Evolutionary conservation across 1,139 yeast species (phyloP), one percentile per base, ranked within the genome.

Genomic region (Yamadazyma membranifaciens): DNA sequence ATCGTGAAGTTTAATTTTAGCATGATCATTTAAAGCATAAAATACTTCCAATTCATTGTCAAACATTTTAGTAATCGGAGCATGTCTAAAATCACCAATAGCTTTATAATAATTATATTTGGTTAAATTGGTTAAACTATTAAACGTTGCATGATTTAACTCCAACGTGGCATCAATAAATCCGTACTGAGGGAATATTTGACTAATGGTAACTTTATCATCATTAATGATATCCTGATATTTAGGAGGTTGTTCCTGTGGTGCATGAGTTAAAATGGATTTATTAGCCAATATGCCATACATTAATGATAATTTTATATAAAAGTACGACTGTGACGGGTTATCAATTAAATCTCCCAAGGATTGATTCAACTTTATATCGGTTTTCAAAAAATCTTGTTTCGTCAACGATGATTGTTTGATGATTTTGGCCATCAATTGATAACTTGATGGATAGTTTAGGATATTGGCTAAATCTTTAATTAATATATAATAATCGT

Each of bases 371-470:
- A 67, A 44, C 1, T 38, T 39, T 3, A 30, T 11, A 35, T 49
- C 47, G 1, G 75, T 49, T 12, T 45, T 47, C 7, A 55, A 38
- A 34, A 67, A 55, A 2, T 53, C 58, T 2, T 33, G 11, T 37
- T 56, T 65, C 1, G 45, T 22, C 2, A 63, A n/a, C 2, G 51
- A 46, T 1, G 63, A 49, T 4, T 45, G 41, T 41, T 62, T 64
- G 1, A 63, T 43, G 2, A 71, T 33, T 42, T 54, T 55, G 12
- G 50, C 46, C 12, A 71, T 59, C 14, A 72, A 47, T 45, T 72
- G 78, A 45, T 70, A 70, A 4, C 75, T 65, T 2, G 76, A 70
- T 1, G 76, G 75, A 43, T 55, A 71, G 42, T 64, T 65, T 69
- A 73, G 70, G 3, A 60, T 42, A n/a, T 30, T 32, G 4, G 71